A percentile compares a stretch with the other conserved stretches of the same genome.
phyloP scores from a whole-genome alignment of 768 basidiomycete species.

The Tulasnella sp. region DNA sequence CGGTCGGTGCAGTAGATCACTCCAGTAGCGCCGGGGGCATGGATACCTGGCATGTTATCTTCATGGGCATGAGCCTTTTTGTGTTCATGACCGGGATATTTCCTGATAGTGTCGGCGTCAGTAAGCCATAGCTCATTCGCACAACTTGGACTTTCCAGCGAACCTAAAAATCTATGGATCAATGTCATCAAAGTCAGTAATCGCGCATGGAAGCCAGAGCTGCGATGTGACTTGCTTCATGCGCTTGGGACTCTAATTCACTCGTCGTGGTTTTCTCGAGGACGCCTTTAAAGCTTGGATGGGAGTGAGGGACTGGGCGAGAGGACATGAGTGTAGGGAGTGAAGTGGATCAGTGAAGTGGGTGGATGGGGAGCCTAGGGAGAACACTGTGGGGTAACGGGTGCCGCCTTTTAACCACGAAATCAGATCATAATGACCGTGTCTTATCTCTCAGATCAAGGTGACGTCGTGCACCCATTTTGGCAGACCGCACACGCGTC shows the following conservation, averaged over 20 bases:
- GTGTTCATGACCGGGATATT: conserved; percentile 54
- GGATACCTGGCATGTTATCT: conserved; percentile 76
- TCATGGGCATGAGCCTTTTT: conserved; percentile 44
- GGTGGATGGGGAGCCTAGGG: too few species aligned
- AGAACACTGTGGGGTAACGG: too few species aligned
- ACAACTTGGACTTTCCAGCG: background rate
- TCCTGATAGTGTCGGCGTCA: conserved; percentile 55
- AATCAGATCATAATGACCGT: too few species aligned
- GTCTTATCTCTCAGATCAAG: too few species aligned
- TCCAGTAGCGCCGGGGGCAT: conserved; percentile 4
- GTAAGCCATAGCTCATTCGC: conserved; percentile 57
- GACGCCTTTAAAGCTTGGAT: conserved; percentile 15
- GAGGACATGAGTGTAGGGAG: too few species aligned
- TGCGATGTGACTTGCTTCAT: conserved; percentile 41
- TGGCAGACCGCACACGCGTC: too few species aligned
- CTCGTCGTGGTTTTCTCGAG: conserved; percentile 40
- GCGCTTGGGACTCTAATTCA: conserved; percentile 81
- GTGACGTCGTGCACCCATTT: too few species aligned
- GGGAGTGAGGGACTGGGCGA: background rate
- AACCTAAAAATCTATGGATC: conserved; percentile 10
- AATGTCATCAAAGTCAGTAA: too few species aligned
- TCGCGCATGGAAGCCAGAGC: too few species aligned
- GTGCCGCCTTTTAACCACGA: too few species aligned
- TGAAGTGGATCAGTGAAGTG: too few species aligned
- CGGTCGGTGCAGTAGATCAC: conserved; percentile 75